Evolutionary conservation across 1,139 yeast genomes (phyloP), one percentile per base, ranked within the genome.

Genomic region (Taiozyma sp.): DNA sequence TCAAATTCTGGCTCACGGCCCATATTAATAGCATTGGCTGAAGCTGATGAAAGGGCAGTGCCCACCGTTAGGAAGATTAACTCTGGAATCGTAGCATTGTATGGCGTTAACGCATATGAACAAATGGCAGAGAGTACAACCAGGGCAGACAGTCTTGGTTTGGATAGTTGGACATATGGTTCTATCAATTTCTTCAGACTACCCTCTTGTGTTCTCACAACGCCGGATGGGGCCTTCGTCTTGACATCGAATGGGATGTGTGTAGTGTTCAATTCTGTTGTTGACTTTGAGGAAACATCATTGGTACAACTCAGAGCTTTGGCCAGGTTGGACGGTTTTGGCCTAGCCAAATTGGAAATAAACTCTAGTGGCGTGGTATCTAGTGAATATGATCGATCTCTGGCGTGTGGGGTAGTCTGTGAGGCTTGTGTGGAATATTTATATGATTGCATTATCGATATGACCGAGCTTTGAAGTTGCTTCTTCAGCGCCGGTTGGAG

Each of bases 1-100:
- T 93, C 99, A 65, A 82, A 93, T 30, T 82, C 87, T 8, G 97
- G 96, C 68, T 93, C 99, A 56, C 99, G 76, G 1, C 92, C 98
- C 96, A 92, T 93, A 65, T 93, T 93, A 49, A 93, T 90, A 3
- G 98, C 96, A 69, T 93, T 93, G 2, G 99, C 99, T 3, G 97
- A 83, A 10, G 96, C 96, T 0, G 97, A 90, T 59, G 96, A 81
- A 45, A 93, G 70, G 1, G 93, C 82, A 0, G 98, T 93, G 16
- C 99, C 99, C 0, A 79, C 67, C 0, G 97, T 88, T 40, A 93
- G 73, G 58, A 84, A 83, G 43, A 87, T 61, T 44, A 93, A 75
- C 59, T 89, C 85, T 12, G 81, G 73, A 1, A 93, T 68, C 1
- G 96, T 82, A 2, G 92, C 82, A n/a, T 74, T 72, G 57, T 79